A percentile compares a stretch with the other conserved stretches of the same genome.
Evolutionary conservation across 352 stramenopile genomes (phyloP).

Genomic region (Phytophthora pistaciae): DNA sequence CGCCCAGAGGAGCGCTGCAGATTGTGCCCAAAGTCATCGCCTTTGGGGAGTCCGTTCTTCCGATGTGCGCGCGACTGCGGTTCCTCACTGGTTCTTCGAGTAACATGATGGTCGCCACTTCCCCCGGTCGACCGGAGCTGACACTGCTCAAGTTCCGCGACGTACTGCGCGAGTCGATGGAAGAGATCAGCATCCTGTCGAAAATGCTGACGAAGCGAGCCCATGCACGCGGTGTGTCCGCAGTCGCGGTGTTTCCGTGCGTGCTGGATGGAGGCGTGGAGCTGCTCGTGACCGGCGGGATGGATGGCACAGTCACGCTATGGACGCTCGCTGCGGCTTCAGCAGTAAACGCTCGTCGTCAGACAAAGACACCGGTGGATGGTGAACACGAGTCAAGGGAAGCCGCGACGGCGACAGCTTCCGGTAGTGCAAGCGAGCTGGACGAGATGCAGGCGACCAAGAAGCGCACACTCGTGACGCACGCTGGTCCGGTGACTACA

Average conservation of each 20-base stretch:
- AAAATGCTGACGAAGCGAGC: conserved; percentile 65
- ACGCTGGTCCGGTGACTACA: conserved; percentile 65
- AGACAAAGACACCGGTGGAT: conserved; percentile 8
- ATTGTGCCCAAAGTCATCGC: conserved; percentile 57
- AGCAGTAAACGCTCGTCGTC: conserved; percentile 11
- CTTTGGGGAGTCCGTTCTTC: conserved; percentile 51
- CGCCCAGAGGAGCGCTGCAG: conserved; percentile 28
- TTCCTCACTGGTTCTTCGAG: conserved; percentile 59
- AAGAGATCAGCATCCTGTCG: conserved; percentile 54
- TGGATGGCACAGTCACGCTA: conserved; percentile 72
- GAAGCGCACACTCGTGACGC: conserved; percentile 70
- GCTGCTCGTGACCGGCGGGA: conserved; percentile 68
- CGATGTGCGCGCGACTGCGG: conserved; percentile 44
- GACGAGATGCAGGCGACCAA: conserved; percentile 75
- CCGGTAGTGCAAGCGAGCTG: conserved; percentile 42
- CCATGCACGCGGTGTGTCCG: conserved; percentile 64
- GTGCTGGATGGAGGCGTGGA: conserved; percentile 58
- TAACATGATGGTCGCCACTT: conserved; percentile 59
- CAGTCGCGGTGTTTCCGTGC: conserved; percentile 54
- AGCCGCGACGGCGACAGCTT: background rate
- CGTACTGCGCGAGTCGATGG: conserved; percentile 54
- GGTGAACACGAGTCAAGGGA: conserved; percentile 7
- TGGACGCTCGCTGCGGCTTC: conserved; percentile 64
- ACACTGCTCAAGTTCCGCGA: conserved; percentile 67
- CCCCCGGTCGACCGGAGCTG: conserved; percentile 48